Conservation (phyloP, 2,329 filamentous ascomycete genomes). For the Hymenoscyphus repandus region DNA sequence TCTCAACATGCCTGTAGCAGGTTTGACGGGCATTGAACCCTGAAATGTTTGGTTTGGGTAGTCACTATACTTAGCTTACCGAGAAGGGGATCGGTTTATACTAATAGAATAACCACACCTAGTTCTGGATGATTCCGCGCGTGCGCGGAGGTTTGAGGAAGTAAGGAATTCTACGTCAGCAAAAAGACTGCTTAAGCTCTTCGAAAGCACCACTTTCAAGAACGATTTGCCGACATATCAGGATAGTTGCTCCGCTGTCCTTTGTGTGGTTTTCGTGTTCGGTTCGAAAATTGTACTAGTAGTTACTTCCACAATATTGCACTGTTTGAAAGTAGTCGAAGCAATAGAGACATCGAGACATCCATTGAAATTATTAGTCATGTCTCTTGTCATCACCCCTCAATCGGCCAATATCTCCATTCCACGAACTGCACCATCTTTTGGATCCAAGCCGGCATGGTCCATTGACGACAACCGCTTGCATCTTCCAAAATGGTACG, state of each 20-base stretch:
- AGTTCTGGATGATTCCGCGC: neutral
- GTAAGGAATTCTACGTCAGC: neutral
- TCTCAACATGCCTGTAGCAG: no score
- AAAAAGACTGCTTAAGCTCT: no score
- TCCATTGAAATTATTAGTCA: neutral
- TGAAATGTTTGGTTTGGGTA: no score
- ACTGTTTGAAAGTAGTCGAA: no score
- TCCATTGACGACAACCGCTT: neutral
- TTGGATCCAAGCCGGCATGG: neutral
- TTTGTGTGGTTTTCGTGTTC: neutral
- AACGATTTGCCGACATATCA: neutral
- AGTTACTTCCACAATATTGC: neutral
- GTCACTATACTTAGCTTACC: no score
- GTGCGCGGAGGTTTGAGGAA: neutral
- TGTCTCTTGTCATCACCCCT: neutral
- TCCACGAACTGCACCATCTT: neutral
- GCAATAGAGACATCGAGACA: no score
- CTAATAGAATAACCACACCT: no score
- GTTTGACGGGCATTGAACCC: no score
- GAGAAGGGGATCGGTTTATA: no score
- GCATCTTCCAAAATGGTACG: conserved; percentile 1
- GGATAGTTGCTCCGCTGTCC: neutral
- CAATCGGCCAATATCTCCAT: neutral
- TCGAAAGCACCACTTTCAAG: no score
- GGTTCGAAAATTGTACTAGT: neutral